Conservation (phyloP, 371 early-diverging fungal species). For the Amoeboaphelidium occidentale region DNA sequence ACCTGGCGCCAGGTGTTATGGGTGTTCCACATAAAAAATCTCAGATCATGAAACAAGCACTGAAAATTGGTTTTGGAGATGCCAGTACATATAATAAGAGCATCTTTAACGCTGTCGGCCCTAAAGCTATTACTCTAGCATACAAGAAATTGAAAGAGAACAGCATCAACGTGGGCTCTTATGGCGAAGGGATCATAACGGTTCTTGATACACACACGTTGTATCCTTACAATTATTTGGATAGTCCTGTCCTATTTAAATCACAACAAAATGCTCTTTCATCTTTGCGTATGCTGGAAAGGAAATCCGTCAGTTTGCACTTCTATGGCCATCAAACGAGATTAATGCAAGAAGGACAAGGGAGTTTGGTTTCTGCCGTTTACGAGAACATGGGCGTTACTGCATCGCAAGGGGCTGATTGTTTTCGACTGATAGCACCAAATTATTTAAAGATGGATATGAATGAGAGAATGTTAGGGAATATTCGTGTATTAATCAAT, state of each 20-base stretch:
- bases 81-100: conserved; percentile 7
- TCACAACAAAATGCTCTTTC: conserved; percentile 3
- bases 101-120: conserved; percentile 11
- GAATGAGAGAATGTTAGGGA: no score
- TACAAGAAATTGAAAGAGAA: conserved; percentile 3
- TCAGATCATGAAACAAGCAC: conserved; percentile 1
- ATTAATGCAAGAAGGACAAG: background rate
- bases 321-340: conserved; percentile 11
- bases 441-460: no score
- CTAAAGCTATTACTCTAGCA: conserved; percentile 9
- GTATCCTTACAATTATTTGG: conserved; percentile 8
- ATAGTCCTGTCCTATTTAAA: conserved; percentile 6
- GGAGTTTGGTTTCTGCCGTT: conserved; percentile 3
- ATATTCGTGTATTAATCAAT: no score
- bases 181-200: background rate
- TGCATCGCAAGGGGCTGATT: background rate
- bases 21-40: conserved; percentile 4
- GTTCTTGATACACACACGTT: conserved; percentile 1
- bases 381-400: conserved; percentile 2
- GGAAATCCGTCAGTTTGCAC: conserved; percentile 5
- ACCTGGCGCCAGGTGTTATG: conserved; percentile 11
- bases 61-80: conserved; percentile 6
- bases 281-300: background rate
- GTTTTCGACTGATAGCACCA: no score
- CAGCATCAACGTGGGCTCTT: background rate